Base-by-base conservation (phyloP, 345 rosid genomes). In the Rhizophora mangle region DNA sequence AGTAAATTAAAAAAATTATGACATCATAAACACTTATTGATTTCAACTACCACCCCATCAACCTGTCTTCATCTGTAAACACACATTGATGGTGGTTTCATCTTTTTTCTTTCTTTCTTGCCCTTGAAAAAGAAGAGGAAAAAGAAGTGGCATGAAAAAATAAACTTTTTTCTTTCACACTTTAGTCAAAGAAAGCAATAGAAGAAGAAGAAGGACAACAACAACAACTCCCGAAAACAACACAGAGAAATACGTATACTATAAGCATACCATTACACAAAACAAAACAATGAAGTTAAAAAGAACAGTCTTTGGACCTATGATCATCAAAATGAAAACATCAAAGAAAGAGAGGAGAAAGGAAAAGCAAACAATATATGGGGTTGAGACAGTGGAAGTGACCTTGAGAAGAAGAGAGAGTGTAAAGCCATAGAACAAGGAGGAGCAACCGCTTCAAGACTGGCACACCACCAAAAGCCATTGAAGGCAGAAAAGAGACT, bases 341-440 rank as follows among this genome's bases (percentile, higher is more conserved):
- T 20, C 19, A 6, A 18, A 2, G 5, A 20, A 39, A 43, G 36
- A 21, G 16, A 29, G n/a, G 34, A 62, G 55, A 24, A 20, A 43
- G 21, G 5, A 36, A 65, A 32, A 27, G 19, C 19, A 6, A 32
- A 67, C 6, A 16, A 64, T 26, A 63, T 11, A 24, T 21, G 54
- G 8, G 49, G 18, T 60, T 15, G 11, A 34, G 22, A 53, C 1
- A 62, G 2, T 54, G 26, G 37, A 39, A 62, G 32, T 30, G 39
- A 74, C 77, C 77, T 68, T 74, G 64, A 68, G 58, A 74, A 43
- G 77, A 67, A 29, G 63, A 54, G 56, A 68, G 72, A 47, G 57
- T 26, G 62, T 6, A 22, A 63, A 74, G 68, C 68, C 66, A 60
- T 34, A 73, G 67, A 52, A 53, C 16, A 47, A 47, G 24, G 64